Evolutionary conservation across 2,329 filamentous ascomycete genomes (phyloP), one percentile per base, ranked within the genome.

Genomic region (Gaeumannomyces sp.): DNA sequence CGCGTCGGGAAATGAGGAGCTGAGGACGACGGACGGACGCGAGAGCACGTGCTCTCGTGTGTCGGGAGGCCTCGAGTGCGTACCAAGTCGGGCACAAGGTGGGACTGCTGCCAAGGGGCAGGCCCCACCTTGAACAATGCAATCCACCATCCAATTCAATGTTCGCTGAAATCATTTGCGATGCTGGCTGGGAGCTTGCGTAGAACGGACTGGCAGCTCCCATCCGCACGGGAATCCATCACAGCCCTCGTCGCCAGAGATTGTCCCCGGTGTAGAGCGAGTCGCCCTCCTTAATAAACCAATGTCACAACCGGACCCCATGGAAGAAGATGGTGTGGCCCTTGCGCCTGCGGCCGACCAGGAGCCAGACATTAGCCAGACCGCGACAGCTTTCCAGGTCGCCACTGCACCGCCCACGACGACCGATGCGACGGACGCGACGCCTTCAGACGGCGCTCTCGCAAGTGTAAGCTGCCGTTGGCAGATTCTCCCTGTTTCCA

Each of bases 361-460:
- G 57, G 62, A 64, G 29, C 22, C 31, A 10, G 61, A 64, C 27
- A 59, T 65, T 19, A 57, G 61, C 25, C 64, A 65, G 59, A 28
- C 45, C 57, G 64, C 61, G 22, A 31, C 61, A 8, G 64, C 61
- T 16, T 63, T 65, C 58, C 62, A 63, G 27, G 61, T 45, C 25
- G 64, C 59, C 16, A 53, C 38, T 2, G 38, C 38, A 16, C 38
- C 38, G 38, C 38, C 38, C 38, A 6, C 27, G 27, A 56, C 62
- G 62, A 58, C 22, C 10, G 45, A 53, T 53, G 45, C 45, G 45
- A 22, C 22, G 22, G 45, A 25, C 45, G 45, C 22, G 45, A 10
- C 45, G 45, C 45, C 45, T 4, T 19, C 27, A 7, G 59, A 60
- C 10, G 25, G 25, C 19, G 57, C 57, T 25, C 57, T 59, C 57